Evolutionary conservation across 176 grass and related monocot species (phyloP).

Genomic region (Lolium rigidum): DNA sequence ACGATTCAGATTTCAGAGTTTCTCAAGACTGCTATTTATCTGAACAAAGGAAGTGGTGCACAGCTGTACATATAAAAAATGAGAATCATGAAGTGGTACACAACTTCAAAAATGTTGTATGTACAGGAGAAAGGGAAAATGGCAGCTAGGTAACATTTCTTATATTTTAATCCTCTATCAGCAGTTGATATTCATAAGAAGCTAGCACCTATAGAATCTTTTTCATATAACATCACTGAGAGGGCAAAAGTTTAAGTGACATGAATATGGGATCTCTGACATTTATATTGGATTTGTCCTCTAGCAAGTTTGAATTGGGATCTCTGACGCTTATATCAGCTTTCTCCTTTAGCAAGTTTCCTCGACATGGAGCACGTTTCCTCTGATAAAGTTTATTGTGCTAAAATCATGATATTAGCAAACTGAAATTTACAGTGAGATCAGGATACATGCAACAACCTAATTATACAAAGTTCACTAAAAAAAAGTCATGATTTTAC

Average conservation of each 20-base stretch:
- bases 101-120: too few species aligned
- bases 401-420: neutral
- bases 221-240: neutral
- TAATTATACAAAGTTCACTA: too few species aligned
- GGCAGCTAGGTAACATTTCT: neutral
- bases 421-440: neutral
- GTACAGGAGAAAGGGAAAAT: neutral
- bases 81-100: neutral
- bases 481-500: too few species aligned
- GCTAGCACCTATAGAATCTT: neutral
- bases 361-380: constrained; percentile 23
- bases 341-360: constrained; percentile 6
- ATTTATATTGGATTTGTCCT: too few species aligned
- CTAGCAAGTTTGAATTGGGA: neutral
- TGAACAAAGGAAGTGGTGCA: neutral
- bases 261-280: neutral
- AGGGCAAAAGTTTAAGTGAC: neutral
- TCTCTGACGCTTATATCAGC: neutral
- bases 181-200: constrained; percentile 1
- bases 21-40: neutral
- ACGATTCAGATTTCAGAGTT: neutral
- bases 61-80: neutral
- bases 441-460: too few species aligned
- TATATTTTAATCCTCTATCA: neutral
- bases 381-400: constrained; percentile 26